These are phyloP conservation scores for Tripterygium wilfordii DNA, from an alignment of 177 flowering plant species.

Conservation along the genomic window DNA sequence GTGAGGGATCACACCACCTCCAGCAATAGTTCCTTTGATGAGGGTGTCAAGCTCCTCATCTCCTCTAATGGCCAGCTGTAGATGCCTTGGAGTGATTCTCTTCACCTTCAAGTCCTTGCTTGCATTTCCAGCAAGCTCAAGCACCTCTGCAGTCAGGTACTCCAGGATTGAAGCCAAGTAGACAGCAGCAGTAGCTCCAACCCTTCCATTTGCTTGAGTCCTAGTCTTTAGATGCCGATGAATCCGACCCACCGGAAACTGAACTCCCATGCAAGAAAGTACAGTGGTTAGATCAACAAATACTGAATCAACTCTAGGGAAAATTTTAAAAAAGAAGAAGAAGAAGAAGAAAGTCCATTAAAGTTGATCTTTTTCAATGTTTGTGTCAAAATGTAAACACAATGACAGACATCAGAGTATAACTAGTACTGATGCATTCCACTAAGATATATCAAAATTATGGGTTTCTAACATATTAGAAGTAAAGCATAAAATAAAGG, in stretches of 20 bases:
- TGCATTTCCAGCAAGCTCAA: constrained; percentile 83
- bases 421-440: no score
- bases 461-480: no score
- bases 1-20: constrained; percentile 93
- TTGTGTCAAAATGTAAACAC: background rate
- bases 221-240: constrained; percentile 70
- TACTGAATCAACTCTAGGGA: no score
- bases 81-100: constrained; percentile 84
- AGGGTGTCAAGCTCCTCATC: constrained; percentile 89
- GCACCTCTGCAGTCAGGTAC: constrained; percentile 81
- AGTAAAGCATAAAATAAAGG: no score
- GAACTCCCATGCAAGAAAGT: constrained; percentile 1
- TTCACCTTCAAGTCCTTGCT: constrained; percentile 88
- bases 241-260: constrained; percentile 83
- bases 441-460: no score
- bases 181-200: constrained; percentile 87
- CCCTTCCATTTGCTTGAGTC: constrained; percentile 67
- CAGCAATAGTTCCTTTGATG: constrained; percentile 83
- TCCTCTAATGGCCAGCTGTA: constrained; percentile 80
- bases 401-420: no score
- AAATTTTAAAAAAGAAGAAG: no score
- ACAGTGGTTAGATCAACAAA: background rate
- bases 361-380: no score
- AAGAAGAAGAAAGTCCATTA: no score
- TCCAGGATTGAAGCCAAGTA: constrained; percentile 82